Base-by-base conservation (phyloP, 106 monocot species). In the Agapanthus africanus region DNA sequence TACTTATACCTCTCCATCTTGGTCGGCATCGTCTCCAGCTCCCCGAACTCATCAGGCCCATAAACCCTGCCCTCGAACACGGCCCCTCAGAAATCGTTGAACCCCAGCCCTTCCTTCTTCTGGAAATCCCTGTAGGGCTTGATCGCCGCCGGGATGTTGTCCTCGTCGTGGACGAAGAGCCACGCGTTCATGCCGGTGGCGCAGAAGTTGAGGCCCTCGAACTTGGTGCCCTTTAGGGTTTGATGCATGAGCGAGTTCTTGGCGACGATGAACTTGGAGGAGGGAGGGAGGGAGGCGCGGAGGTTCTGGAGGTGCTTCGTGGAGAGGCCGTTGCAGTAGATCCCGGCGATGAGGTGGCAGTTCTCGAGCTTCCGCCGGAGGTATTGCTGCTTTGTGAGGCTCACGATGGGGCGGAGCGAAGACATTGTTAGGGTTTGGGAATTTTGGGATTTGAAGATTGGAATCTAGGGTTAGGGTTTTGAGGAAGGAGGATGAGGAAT, bases 61-160 rank as follows among this genome's bases (percentile, higher is more conserved):
- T 88, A 88, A 59, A 88, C 67, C 38, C 71, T 65, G 0, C 88
- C 88, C 71, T 88, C 84, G 35, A 79, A 88, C 19, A 88, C 84
- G 19, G 84, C 88, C 28, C 84, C 88, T 26, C 79, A 71, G 74
- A 84, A 88, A 62, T 81, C 84, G 50, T 88, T 84, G 38, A 81
- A 69, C 37, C 52, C 75, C 38, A 84, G 59, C 63, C 78, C 80
- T 67, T 74, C 76, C 67, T 84, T 73, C 63, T 63, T 62, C 80
- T 84, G 81, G 72, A 88, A 84, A 9, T 76, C 81, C 10, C 84
- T 54, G 57, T 50, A 84, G 41, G 84, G 75, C 16, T 71, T 78
- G 15, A 88, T 66, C 4, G 78, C 84, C 2, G 72, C 69, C 15
- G 88, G 76, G 60, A 88, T 71, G 35, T 76, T 73, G 47, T 88